A percentile compares a stretch with the other conserved stretches of the same genome.
Conservation (phyloP, 2,329 filamentous ascomycete species). For the Diaporthe ilicicola region DNA sequence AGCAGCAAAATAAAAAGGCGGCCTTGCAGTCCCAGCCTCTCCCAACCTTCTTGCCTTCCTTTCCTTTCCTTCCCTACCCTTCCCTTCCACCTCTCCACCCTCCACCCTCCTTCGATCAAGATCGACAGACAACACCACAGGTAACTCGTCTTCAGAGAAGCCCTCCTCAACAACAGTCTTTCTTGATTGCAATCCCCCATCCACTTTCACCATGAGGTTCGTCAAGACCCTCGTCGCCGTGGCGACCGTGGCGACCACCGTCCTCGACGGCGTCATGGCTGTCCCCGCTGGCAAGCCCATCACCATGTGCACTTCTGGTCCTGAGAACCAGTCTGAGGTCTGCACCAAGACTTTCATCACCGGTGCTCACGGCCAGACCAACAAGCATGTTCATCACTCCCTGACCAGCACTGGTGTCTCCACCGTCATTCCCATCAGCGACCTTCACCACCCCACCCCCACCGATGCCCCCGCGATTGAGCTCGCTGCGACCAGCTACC, state of each 20-base stretch:
- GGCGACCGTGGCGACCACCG: neutral
- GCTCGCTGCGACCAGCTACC: no score
- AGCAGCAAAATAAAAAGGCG: neutral
- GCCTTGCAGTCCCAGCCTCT: neutral
- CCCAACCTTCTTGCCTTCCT: neutral
- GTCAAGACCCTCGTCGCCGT: constrained; percentile 9
- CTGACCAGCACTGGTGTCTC: no score
- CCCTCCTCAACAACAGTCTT: neutral
- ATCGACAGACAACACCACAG: neutral
- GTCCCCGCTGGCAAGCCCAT: neutral
- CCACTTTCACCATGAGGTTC: neutral
- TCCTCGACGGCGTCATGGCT: neutral
- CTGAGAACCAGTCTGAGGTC: neutral
- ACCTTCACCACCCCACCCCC: no score
- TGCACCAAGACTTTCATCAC: no score
- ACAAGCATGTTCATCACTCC: no score
- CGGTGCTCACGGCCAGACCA: no score
- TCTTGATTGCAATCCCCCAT: neutral
- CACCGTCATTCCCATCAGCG: no score
- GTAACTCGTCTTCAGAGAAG: neutral
- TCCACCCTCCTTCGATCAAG: neutral
- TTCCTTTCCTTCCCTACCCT: neutral
- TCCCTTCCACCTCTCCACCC: neutral
- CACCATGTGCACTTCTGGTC: neutral
- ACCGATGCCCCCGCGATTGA: no score